Evolutionary conservation across 495 filamentous ascomycete species (phyloP).

Genomic region (Talaromyces stipitatus): DNA sequence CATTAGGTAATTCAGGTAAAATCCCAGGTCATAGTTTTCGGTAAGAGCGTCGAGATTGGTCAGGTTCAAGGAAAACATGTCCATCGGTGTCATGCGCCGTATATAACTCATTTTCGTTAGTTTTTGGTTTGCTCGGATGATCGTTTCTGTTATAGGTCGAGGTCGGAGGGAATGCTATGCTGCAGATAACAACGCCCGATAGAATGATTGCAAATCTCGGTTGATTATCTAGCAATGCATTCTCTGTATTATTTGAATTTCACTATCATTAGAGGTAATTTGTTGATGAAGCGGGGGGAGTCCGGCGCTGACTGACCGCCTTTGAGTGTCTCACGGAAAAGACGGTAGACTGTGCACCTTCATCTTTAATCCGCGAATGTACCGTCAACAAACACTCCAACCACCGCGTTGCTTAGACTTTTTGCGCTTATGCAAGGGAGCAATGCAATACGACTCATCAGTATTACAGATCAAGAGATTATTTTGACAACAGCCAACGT

Average conservation of each 20-base stretch:
- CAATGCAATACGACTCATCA: not conserved
- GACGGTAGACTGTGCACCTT: not conserved
- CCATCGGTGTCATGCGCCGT: constrained; percentile 60
- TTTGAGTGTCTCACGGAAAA: constrained; percentile 1
- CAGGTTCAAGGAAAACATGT: constrained; percentile 76
- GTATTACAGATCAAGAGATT: not conserved
- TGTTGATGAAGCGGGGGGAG: not conserved
- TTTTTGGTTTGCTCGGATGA: constrained; percentile 2
- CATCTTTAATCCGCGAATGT: too few relatives aligned
- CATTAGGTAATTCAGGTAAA: constrained; percentile 91
- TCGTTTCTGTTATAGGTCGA: not conserved
- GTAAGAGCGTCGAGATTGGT: constrained; percentile 87
- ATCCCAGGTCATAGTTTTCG: constrained; percentile 90
- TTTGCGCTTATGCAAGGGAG: not conserved
- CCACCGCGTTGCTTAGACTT: not conserved
- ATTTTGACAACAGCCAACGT: not conserved
- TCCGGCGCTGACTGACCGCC: not conserved
- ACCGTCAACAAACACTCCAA: not conserved
- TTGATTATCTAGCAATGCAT: not conserved
- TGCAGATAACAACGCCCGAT: not conserved
- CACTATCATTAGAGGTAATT: not conserved
- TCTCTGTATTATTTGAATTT: not conserved
- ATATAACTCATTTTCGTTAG: constrained; percentile 51
- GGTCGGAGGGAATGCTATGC: not conserved
- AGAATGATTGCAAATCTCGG: not conserved